Evolutionary conservation across 2,329 filamentous ascomycete species (phyloP).

Genomic region (Colletotrichum navitas): DNA sequence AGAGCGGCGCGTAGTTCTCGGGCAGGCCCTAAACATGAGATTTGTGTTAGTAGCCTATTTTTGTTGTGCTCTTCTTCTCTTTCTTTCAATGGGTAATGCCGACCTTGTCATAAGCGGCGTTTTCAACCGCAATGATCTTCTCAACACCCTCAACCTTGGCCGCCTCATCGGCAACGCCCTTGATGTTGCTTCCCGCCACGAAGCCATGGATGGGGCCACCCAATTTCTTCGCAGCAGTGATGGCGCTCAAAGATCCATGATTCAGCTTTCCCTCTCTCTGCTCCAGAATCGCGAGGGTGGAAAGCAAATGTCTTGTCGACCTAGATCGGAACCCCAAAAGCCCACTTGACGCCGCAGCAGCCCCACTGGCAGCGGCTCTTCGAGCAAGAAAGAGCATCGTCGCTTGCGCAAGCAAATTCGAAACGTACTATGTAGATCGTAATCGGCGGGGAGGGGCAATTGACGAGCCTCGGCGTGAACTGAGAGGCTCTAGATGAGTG

Average conservation of each 20-base stretch:
- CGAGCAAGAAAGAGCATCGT: constrained; percentile 50
- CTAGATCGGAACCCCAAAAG: constrained; percentile 47
- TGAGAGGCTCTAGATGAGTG: constrained; percentile 7
- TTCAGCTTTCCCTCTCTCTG: constrained; percentile 92
- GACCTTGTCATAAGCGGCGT: constrained; percentile 93
- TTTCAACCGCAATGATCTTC: constrained; percentile 91
- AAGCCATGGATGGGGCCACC: constrained; percentile 90
- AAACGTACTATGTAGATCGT: neutral
- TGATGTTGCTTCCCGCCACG: constrained; percentile 83
- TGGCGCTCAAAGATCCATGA: constrained; percentile 82
- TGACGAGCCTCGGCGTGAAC: neutral
- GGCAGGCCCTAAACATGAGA: constrained; percentile 76
- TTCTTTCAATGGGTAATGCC: neutral
- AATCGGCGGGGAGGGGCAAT: neutral
- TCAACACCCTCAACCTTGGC: constrained; percentile 91
- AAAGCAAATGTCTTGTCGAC: constrained; percentile 69
- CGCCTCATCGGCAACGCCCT: constrained; percentile 82
- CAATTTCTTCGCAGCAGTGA: constrained; percentile 88
- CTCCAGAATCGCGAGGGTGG: constrained; percentile 91
- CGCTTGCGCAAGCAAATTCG: constrained; percentile 9
- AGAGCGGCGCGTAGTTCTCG: constrained; percentile 92
- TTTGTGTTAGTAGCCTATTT: neutral
- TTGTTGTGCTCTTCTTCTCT: too few relatives aligned
- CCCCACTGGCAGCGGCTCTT: constrained; percentile 34
- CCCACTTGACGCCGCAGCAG: constrained; percentile 44